These are phyloP conservation scores for Cyclotella baltica DNA, from an alignment of 108 stramenopile species.

Conservation along the genomic window DNA sequence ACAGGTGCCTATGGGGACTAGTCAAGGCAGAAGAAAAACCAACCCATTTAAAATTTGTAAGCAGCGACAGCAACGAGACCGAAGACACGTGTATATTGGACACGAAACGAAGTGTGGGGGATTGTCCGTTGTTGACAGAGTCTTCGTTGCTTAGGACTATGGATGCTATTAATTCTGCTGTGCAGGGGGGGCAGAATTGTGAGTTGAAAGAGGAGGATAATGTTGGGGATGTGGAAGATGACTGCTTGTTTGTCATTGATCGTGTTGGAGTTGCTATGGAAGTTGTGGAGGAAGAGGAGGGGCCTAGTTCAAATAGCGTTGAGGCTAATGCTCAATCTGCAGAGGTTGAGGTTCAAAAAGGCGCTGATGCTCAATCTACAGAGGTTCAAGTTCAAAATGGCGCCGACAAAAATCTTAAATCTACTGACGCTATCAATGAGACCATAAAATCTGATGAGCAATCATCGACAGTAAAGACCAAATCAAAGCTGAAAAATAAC, in stretches of 20 bases:
- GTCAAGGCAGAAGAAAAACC: constrained; percentile 48
- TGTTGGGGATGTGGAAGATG: constrained; percentile 12
- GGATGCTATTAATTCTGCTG: constrained; percentile 49
- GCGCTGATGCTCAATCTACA: not conserved
- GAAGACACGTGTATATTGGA: not conserved
- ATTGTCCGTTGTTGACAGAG: constrained; percentile 49
- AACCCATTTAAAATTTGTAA: constrained; percentile 33
- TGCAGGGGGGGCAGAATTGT: not conserved
- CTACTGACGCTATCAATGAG: constrained; percentile 5
- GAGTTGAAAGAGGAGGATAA: constrained; percentile 8
- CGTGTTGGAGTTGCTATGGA: constrained; percentile 49
- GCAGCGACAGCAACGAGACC: constrained; percentile 24
- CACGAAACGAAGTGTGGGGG: not conserved
- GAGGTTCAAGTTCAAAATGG: not conserved
- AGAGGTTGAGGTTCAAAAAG: not conserved
- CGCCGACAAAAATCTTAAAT: not conserved
- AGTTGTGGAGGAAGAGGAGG: constrained; percentile 1
- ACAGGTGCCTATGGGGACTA: constrained; percentile 66
- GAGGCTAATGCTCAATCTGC: too few relatives aligned
- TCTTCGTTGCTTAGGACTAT: constrained; percentile 51
- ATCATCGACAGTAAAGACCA: not conserved
- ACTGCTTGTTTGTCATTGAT: constrained; percentile 76
- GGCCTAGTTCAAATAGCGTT: too few relatives aligned
- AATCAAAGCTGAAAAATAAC: not conserved
- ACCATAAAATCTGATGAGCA: constrained; percentile 20